Percentiles rank a stretch among this genome's conserved stretches.
Evolutionary conservation across 2,329 filamentous ascomycete genomes (phyloP).

Genomic region (Dendryphion nanum): DNA sequence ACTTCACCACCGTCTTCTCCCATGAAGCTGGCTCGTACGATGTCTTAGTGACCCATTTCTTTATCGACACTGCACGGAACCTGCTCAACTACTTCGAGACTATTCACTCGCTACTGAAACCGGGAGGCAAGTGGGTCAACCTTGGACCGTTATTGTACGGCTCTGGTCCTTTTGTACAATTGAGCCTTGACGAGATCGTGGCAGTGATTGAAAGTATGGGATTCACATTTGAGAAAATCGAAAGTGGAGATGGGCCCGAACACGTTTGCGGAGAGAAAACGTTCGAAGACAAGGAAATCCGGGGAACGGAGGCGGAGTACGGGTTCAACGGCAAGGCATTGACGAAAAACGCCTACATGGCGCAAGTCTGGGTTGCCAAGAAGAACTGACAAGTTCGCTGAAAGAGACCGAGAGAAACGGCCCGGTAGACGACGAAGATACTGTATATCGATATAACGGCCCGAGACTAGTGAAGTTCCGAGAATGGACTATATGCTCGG

Average conservation of each 20-base stretch:
- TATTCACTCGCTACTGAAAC: conserved; percentile 48
- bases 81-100: conserved; percentile 56
- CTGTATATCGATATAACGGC: background rate
- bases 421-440: background rate
- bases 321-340: conserved; percentile 52
- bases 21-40: conserved; percentile 41
- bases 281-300: conserved; percentile 44
- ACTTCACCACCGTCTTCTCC: conserved; percentile 50
- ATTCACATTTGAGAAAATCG: conserved; percentile 51
- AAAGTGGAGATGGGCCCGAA: conserved; percentile 12
- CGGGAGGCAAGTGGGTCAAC: conserved; percentile 56
- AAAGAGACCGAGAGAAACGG: too few species aligned
- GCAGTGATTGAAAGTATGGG: conserved; percentile 50
- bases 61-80: conserved; percentile 61
- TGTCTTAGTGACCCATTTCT: conserved; percentile 56
- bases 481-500: too few species aligned
- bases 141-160: conserved; percentile 58
- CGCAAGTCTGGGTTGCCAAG: conserved; percentile 43
- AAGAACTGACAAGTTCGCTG: conserved; percentile 17
- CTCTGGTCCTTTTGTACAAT: conserved; percentile 54
- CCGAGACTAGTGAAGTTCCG: too few species aligned
- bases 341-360: conserved; percentile 48
- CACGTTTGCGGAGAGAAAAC: conserved; percentile 11
- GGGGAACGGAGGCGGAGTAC: conserved; percentile 52
- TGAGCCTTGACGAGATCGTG: conserved; percentile 56